These are phyloP conservation scores for Barnettozyma sp. DNA, from an alignment of 805 yeast species.

Conservation along the genomic window DNA sequence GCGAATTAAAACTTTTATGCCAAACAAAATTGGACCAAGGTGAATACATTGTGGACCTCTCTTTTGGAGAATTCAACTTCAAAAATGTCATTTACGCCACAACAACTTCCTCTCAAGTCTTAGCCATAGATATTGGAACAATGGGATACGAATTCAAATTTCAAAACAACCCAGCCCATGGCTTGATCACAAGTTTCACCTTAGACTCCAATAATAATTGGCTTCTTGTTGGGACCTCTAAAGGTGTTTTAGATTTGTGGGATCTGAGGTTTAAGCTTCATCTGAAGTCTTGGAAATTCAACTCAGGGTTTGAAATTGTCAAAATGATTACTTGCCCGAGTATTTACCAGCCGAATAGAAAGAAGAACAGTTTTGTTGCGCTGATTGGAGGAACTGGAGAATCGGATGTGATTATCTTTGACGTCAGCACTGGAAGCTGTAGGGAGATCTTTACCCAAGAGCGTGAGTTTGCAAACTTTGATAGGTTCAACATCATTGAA, in stretches of 20 bases:
- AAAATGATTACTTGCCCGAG: conserved; percentile 39
- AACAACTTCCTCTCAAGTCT: conserved; percentile 47
- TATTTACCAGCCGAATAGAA: conserved; percentile 28
- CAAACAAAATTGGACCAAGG: conserved; percentile 34
- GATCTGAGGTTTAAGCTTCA: conserved; percentile 62
- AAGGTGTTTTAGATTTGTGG: conserved; percentile 75
- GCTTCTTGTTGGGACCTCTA: conserved; percentile 67
- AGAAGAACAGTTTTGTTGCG: conserved; percentile 40
- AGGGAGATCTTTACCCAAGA: conserved; percentile 31
- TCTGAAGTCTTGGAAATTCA: conserved; percentile 57
- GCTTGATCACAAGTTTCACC: conserved; percentile 54
- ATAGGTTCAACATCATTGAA: conserved; percentile 17
- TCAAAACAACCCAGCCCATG: conserved; percentile 56
- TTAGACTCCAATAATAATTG: conserved; percentile 50
- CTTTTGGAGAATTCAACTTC: conserved; percentile 34
- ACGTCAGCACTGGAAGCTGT: conserved; percentile 57
- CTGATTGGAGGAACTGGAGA: conserved; percentile 62
- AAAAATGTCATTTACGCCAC: conserved; percentile 39
- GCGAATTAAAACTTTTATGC: conserved; percentile 28
- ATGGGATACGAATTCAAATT: conserved; percentile 39
- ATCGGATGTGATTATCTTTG: conserved; percentile 67
- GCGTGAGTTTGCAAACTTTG: conserved; percentile 11
- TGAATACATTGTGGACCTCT: conserved; percentile 37
- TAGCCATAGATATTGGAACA: conserved; percentile 50
- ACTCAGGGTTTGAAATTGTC: conserved; percentile 42